Base-by-base conservation (phyloP, 2,329 filamentous ascomycete genomes). In the Macrophomina pseudophaseolina region DNA sequence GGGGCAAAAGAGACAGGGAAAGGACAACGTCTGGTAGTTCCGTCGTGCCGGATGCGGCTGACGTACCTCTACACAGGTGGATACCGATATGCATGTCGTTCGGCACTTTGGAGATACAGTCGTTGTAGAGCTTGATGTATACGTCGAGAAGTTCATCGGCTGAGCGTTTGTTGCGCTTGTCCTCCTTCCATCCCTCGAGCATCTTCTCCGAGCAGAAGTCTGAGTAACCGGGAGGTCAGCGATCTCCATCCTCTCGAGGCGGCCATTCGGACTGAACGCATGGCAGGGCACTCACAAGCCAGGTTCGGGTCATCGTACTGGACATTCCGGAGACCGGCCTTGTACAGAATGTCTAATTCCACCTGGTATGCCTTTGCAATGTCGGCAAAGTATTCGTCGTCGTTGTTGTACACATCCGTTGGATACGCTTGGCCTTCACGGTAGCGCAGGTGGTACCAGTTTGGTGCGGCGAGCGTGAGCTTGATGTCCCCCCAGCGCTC, bases 81-180 rank as follows among this genome's bases (percentile, higher is more conserved):
- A 93, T 87, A 54, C 91, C 91, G 1, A 91, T 84, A 77, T 92
- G 90, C 82, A 93, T 86, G 74, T 93, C 90, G 2, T 82, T 74
- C 0, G 90, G 89, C 0, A 85, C 80, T 70, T 86, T 85, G 72
- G 83, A 79, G 72, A 91, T 82, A 72, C 84, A 86, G 76, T 90
- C 86, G 74, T 93, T 93, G 83, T 93, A 92, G 67, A 91, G 85
- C 67, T 84, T 81, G 76, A 93, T 90, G 79, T 93, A 93, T 46
- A 87, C 85, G 71, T 91, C 88, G 28, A 93, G 84, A 7, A 91
- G 85, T 67, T 88, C 86, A 53, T 91, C 89, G 18, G 89, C 85
- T 1, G 85, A 85, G 72, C 87, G 85, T 59, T 85, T 86, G 75
- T 92, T 92, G 72, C 88, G 83, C 42, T 83, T 75, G 73, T 92